phyloP scores from a whole-genome alignment of 1,284 basidiomycete genomes.

The Apiotrichum siamense region DNA sequence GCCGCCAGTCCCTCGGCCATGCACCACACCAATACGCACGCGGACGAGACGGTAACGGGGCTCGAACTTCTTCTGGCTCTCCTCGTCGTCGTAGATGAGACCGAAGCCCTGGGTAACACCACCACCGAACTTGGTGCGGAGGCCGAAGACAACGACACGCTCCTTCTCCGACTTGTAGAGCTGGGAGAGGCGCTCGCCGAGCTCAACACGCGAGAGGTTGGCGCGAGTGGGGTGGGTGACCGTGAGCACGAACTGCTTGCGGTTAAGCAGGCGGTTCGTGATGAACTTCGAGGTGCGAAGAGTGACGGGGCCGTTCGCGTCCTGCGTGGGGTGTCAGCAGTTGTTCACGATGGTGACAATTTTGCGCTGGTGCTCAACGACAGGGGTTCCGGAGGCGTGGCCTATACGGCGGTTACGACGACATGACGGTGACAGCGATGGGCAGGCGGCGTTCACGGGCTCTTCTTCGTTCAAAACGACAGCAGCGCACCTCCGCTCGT shows the following conservation, averaged over 20 bases:
- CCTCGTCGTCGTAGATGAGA: conserved; percentile 95
- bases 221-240: conserved; percentile 92
- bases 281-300: conserved; percentile 99
- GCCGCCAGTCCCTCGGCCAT: neutral
- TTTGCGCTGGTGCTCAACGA: no score
- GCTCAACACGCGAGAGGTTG: conserved; percentile 89
- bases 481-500: neutral
- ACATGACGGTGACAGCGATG: no score
- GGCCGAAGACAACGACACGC: conserved; percentile 56
- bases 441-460: neutral
- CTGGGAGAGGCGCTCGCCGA: conserved; percentile 83
- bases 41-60: conserved; percentile 91
- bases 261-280: conserved; percentile 94
- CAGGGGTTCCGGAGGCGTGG: neutral
- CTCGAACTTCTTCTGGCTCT: conserved; percentile 92
- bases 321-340: conserved; percentile 40
- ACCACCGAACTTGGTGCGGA: conserved; percentile 96
- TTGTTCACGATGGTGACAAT: neutral
- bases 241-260: conserved; percentile 81
- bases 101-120: conserved; percentile 96
- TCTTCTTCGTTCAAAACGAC: neutral
- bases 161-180: conserved; percentile 62
- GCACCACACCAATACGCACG: conserved; percentile 55
- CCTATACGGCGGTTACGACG: neutral
- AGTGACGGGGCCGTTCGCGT: conserved; percentile 85